phyloP scores from a whole-genome alignment of 2,329 filamentous ascomycete genomes.

The Sporothrix phasma region DNA sequence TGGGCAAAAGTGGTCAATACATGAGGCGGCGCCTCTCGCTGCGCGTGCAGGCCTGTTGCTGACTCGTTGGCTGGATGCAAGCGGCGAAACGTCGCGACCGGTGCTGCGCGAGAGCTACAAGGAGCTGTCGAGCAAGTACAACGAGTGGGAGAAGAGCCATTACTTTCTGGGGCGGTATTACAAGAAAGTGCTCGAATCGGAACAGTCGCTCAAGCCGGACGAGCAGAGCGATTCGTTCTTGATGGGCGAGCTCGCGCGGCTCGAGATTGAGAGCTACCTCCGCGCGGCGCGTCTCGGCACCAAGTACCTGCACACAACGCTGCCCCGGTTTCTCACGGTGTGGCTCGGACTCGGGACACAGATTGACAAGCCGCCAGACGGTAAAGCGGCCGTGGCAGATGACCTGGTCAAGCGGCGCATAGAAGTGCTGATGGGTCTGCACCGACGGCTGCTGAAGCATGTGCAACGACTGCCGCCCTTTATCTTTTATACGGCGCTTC shows the following conservation, averaged over 20 bases:
- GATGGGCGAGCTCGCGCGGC: conserved; percentile 72
- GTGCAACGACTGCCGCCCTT: conserved; percentile 61
- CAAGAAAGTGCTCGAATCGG: conserved; percentile 87
- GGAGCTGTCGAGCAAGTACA: conserved; percentile 59
- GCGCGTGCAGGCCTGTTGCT: conserved; percentile 76
- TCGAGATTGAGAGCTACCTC: conserved; percentile 90
- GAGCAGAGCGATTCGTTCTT: conserved; percentile 70
- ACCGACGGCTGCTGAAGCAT: conserved; percentile 72
- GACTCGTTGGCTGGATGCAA: conserved; percentile 91
- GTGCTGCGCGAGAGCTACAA: conserved; percentile 75
- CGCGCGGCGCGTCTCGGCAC: conserved; percentile 79
- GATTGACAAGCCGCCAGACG: conserved; percentile 51
- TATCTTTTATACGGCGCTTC: conserved; percentile 71
- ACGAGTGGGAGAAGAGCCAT: conserved; percentile 89
- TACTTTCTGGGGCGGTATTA: conserved; percentile 97
- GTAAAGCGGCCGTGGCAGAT: conserved; percentile 41
- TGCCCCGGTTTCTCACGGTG: conserved; percentile 82
- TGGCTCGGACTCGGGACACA: conserved; percentile 88
- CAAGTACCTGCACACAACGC: conserved; percentile 91
- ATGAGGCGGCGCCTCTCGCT: conserved; percentile 33
- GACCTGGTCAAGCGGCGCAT: conserved; percentile 48
- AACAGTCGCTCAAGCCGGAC: conserved; percentile 63
- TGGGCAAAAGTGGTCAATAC: conserved; percentile 1
- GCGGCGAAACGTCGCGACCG: conserved; percentile 83
- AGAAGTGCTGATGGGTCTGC: conserved; percentile 57